Evolutionary conservation across 768 basidiomycete species (phyloP), one percentile per base, ranked within the genome.

Genomic region (Gymnopilus junonius): DNA sequence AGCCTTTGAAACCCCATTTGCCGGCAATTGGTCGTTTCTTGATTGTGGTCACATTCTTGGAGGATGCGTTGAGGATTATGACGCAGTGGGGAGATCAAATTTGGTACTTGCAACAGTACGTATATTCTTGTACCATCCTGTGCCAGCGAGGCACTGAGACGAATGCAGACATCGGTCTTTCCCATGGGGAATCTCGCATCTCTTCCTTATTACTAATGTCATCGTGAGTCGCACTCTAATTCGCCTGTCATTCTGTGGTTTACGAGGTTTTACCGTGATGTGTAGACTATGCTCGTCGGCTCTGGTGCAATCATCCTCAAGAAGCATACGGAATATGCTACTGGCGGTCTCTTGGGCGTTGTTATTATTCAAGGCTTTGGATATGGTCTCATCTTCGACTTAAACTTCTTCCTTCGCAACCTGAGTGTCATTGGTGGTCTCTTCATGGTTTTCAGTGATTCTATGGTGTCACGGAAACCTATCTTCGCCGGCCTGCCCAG

Each of bases 331-430:
- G 95, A 97, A 81, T 90, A 87, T 73, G 91, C 96, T 14, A 93
- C 97, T 66, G 88, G 88, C 48, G 95, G 95, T 68, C 91, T 99
- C 48, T 84, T 99, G 58, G 83, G 81, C 54, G 97, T 99, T 54
- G 96, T 99, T 60, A 78, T 99, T 69, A 87, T 95, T 46, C 97
- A 99, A 79, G 97, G 97, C 46, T 92, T 99, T 69, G 97, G 97
- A 69, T 99, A 99, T 72, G 97, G 97, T 34, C 92, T 99, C 75
- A 97, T 99, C 72, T 99, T 99, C 77, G 97, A 99, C 84, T 85
- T 99, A 76, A 99, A 93, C 80, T 99, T 99, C 86, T 99, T 99
- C 94, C 91, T 99, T 46, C 95, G 97, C 76, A 99, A 99, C 79
- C 85, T 99, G 60, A 93, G 91, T 65, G 97, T 99, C 73, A 95